phyloP scores from a whole-genome alignment of 192 early-diverging fungal genomes.

The Dispira parvispora region DNA sequence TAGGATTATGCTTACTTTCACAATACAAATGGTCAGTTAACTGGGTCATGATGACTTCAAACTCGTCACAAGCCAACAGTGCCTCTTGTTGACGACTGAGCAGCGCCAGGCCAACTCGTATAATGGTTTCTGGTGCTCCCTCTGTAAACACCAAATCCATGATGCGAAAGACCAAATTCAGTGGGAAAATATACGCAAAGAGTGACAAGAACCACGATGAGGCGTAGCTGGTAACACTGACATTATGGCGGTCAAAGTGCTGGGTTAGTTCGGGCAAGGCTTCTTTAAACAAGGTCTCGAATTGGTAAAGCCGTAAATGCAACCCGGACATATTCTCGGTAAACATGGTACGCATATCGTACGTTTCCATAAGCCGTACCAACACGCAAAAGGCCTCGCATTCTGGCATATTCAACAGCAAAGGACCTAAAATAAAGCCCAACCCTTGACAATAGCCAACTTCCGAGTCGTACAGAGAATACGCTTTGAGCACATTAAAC shows the following conservation, averaged over 20 bases:
- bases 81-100: conserved; percentile 59
- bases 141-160: conserved; percentile 87
- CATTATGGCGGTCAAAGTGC: conserved; percentile 59
- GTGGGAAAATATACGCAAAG: conserved; percentile 92
- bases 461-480: conserved; percentile 82
- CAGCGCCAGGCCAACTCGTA: conserved; percentile 75
- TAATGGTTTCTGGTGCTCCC: conserved; percentile 76
- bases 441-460: conserved; percentile 98
- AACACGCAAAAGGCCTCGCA: conserved; percentile 87
- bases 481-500: conserved; percentile 80
- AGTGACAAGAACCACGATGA: conserved; percentile 95
- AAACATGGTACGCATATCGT: conserved; percentile 83
- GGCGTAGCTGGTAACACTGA: conserved; percentile 78
- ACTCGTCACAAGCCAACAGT: conserved; percentile 45
- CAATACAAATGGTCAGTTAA: conserved; percentile 59
- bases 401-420: conserved; percentile 91
- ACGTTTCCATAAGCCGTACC: conserved; percentile 88
- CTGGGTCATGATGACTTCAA: conserved; percentile 57
- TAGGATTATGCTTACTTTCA: conserved; percentile 37
- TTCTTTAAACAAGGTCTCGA: conserved; percentile 58
- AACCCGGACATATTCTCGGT: conserved; percentile 89
- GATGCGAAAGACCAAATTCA: conserved; percentile 75
- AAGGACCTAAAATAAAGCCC: conserved; percentile 81
- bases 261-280: conserved; percentile 51
- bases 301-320: conserved; percentile 78